A percentile compares a stretch with the other conserved stretches of the same genome.
phyloP scores from a whole-genome alignment of 2,329 filamentous ascomycete species.

The Fusarium sp. region DNA sequence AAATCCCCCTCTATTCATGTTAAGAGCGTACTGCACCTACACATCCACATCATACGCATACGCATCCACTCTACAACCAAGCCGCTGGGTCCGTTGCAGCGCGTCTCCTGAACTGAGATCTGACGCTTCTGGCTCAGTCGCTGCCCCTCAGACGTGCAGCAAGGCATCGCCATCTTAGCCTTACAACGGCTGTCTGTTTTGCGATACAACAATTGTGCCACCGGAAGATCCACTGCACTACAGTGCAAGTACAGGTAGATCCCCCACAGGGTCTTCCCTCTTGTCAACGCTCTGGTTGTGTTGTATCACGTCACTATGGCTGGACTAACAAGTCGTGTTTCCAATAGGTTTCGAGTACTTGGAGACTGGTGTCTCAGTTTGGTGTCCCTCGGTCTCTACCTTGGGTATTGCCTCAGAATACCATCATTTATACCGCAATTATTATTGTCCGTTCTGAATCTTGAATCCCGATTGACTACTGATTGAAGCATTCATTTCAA shows the following conservation, averaged over 20 bases:
- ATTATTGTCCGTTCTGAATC: not conserved
- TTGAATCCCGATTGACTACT: slow-evolving; percentile 7
- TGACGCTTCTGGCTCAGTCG: slow-evolving; percentile 12
- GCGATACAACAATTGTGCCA: slow-evolving; percentile 2
- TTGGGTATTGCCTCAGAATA: slow-evolving; percentile 22
- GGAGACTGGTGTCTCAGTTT: slow-evolving; percentile 24
- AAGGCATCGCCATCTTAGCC: slow-evolving; percentile 8
- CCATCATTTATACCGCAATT: not conserved
- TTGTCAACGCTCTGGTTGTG: slow-evolving; percentile 19
- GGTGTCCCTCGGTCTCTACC: not conserved
- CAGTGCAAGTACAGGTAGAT: slow-evolving; percentile 19
- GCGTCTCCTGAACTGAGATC: slow-evolving; percentile 31
- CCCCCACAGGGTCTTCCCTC: slow-evolving; percentile 8
- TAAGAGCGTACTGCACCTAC: slow-evolving; percentile 1
- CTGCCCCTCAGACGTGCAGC: slow-evolving; percentile 35
- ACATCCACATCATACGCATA: slow-evolving; percentile 6
- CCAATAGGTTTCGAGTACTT: slow-evolving; percentile 32
- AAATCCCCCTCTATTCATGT: slow-evolving; percentile 3
- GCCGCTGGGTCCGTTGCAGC: slow-evolving; percentile 22
- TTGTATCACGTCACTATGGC: slow-evolving; percentile 11
- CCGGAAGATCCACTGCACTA: not conserved
- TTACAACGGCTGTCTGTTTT: slow-evolving; percentile 20
- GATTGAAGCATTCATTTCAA: slow-evolving; percentile 16
- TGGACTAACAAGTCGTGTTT: slow-evolving; percentile 33
- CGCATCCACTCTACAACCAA: slow-evolving; percentile 29